Conservation (phyloP, 2,329 filamentous ascomycete genomes). For the Calonectria multiphialidica region DNA sequence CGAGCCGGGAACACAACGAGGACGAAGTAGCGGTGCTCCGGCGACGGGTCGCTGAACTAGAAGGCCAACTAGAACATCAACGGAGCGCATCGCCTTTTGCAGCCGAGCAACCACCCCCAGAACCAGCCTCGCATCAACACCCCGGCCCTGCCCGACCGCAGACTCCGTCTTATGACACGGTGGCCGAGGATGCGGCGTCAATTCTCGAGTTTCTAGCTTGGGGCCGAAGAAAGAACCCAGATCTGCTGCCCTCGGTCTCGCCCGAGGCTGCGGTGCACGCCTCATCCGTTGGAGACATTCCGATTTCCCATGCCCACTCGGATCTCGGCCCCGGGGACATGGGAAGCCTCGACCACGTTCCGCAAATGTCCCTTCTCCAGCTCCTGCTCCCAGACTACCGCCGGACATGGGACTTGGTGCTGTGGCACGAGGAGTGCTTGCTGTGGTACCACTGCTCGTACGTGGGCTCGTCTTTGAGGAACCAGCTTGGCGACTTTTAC, state of each 20-base stretch:
- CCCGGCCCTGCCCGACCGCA: neutral
- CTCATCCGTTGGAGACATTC: neutral
- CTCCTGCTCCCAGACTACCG: neutral
- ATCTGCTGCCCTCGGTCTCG: neutral
- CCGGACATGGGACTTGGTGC: neutral
- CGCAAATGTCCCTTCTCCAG: neutral
- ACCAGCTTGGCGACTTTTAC: neutral
- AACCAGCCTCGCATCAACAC: neutral
- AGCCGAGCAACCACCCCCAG: neutral
- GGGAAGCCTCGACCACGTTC: neutral
- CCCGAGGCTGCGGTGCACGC: neutral
- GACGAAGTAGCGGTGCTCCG: neutral
- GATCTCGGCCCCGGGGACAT: neutral
- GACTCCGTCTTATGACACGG: neutral
- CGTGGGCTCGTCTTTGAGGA: neutral
- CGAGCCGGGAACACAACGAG: neutral
- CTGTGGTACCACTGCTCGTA: conserved; percentile 2
- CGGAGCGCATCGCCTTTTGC: neutral
- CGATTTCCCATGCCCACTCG: neutral
- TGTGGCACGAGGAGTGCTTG: neutral
- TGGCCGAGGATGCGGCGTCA: neutral
- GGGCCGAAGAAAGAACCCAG: neutral
- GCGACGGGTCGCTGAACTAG: neutral
- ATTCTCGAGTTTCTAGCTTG: neutral
- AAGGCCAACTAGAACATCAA: neutral